Evolutionary conservation across 2,329 filamentous ascomycete species (phyloP), one percentile per base, ranked within the genome.

Genomic region (Rugonectria rugulosa): DNA sequence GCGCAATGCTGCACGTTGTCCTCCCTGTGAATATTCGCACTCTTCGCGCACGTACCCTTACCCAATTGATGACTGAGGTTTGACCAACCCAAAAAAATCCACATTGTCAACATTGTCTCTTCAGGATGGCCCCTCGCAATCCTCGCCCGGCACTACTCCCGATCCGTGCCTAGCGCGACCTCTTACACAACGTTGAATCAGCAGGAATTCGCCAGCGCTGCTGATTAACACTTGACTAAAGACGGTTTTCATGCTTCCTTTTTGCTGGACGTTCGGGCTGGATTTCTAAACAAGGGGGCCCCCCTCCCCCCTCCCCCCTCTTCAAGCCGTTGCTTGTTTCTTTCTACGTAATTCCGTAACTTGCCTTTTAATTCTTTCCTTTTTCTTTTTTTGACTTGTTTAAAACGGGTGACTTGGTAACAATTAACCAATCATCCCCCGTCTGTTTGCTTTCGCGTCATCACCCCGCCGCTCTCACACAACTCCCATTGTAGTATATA

Each of bases 161-260:
- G 5, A 21, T 56, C 17, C 10, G 40, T 26, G 20, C n/a, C 12
- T 44, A 43, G 44, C 32, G 38, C 38, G 23, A 10, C 44, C 55
- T 56, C 41, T 55, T 55, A 58, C 52, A 46, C 51, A 34, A 64
- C 52, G 45, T 41, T 66, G 54, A 56, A 61, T 65, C 62, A 67
- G 64, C 60, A 59, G 26, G 45, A 40, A 34, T 23, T 43, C 23
- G 17, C n/a, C n/a, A n/a, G n/a, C n/a, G n/a, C n/a, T n/a, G n/a
- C n/a, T n/a, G n/a, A n/a, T n/a, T n/a, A n/a, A n/a, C n/a, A n/a
- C n/a, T n/a, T n/a, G n/a, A n/a, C n/a, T n/a, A n/a, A n/a, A 23
- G 17, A 42, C 43, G 41, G 20, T 5, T 20, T 11, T 27, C 36
- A 10, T 37, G 14, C n/a, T 23, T 40, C 34, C 41, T 21, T 20